These are phyloP conservation scores for Castanea sativa DNA, from an alignment of 306 rosid genomes.

Conservation along the genomic window DNA sequence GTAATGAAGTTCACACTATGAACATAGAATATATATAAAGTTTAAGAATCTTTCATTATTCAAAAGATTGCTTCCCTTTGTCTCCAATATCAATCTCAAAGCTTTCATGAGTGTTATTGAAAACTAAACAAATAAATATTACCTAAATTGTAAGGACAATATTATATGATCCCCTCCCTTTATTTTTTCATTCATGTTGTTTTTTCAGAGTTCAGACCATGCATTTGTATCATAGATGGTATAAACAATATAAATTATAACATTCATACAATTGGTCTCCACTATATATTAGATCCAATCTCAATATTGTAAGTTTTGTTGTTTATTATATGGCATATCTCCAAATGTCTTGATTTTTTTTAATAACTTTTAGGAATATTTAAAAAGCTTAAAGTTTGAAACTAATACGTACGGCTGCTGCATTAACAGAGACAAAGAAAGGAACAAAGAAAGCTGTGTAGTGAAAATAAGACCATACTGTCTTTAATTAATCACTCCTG, in stretches of 20 bases:
- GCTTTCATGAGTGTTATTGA: background rate
- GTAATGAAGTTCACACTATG: background rate
- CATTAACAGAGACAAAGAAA: conserved; percentile 23
- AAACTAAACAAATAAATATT: background rate
- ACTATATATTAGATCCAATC: background rate
- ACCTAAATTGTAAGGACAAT: background rate
- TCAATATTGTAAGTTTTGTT: background rate
- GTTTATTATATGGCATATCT: background rate
- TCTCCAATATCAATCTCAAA: background rate
- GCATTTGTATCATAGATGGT: no score
- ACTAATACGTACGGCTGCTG: conserved; percentile 14
- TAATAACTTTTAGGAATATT: background rate
- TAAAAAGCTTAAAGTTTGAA: background rate
- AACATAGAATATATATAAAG: background rate
- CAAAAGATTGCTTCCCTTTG: background rate
- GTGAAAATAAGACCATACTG: conserved; percentile 11
- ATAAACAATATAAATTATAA: no score
- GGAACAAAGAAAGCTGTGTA: conserved; percentile 22
- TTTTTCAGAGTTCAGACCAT: no score
- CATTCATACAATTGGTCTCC: background rate
- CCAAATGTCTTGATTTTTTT: background rate
- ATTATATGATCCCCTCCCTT: no score
- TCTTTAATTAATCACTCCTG: background rate
- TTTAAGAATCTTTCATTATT: background rate
- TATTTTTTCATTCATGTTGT: no score